Evolutionary conservation across 2,329 filamentous ascomycete species (phyloP).

Genomic region (Drechmeria coniospora): DNA sequence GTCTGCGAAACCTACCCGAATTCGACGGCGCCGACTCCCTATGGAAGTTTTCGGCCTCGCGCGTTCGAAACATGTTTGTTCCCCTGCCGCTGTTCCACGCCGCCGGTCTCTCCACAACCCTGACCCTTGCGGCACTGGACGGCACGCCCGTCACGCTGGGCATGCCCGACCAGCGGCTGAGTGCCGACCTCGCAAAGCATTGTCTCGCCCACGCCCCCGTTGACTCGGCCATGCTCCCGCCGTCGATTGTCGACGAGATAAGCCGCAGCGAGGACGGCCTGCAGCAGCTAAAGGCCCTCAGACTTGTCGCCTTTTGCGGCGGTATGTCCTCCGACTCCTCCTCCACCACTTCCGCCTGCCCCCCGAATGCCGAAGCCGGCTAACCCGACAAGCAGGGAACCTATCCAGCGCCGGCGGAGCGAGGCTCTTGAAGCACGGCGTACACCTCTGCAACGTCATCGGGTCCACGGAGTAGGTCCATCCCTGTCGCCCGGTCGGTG

Average conservation of each 20-base stretch:
- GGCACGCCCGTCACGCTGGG: conserved; percentile 11
- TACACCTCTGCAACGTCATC: conserved; percentile 20
- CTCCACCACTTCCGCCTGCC: no score
- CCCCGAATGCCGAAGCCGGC: no score
- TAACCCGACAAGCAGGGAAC: conserved; percentile 12
- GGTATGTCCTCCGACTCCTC: conserved; percentile 10
- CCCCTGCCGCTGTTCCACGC: conserved; percentile 11
- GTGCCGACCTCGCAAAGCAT: conserved; percentile 15
- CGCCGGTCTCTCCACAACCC: conserved; percentile 4
- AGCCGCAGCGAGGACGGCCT: conserved; percentile 15
- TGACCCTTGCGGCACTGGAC: conserved; percentile 4
- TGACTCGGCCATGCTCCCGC: conserved; percentile 17
- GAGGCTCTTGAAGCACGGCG: conserved; percentile 17
- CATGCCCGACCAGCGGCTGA: conserved; percentile 17
- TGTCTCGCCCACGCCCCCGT: conserved; percentile 13
- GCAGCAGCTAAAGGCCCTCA: conserved; percentile 15
- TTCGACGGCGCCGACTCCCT: conserved; percentile 2
- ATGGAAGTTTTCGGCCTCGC: not conserved
- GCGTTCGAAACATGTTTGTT: conserved; percentile 3
- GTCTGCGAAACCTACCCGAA: conserved; percentile 2
- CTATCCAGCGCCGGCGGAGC: conserved; percentile 21
- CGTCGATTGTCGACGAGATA: conserved; percentile 27
- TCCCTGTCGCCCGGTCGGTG: rapidly evolving
- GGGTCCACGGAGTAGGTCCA: conserved; percentile 24
- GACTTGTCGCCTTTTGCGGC: conserved; percentile 19